Percentiles rank a stretch among this genome's conserved stretches.
phyloP scores from a whole-genome alignment of 768 basidiomycete genomes.

The Filobasidium floriforme region DNA sequence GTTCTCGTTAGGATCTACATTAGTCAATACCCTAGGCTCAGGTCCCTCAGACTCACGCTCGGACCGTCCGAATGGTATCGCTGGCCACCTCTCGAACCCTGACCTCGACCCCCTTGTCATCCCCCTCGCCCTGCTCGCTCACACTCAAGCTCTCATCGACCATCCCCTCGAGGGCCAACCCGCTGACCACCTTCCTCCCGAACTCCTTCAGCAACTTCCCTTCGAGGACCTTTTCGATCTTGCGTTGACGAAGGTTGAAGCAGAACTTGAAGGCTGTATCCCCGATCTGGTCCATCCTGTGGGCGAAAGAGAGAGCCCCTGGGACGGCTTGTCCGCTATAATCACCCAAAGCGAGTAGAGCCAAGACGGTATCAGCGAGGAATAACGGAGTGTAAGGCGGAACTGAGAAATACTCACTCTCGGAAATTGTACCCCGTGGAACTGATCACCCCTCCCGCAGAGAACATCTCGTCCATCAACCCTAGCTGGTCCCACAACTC shows the following conservation, averaged over 20 bases:
- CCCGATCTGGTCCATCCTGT: conserved; percentile 22
- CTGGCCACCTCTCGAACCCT: neutral
- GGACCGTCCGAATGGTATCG: neutral
- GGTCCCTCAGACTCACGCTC: neutral
- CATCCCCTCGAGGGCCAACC: neutral
- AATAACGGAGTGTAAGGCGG: neutral
- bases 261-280: conserved; percentile 23
- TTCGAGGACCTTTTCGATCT: conserved; percentile 13
- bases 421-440: conserved; percentile 22
- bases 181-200: neutral
- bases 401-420: neutral
- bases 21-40: neutral
- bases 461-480: conserved; percentile 20
- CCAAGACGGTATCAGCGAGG: neutral
- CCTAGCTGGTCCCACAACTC: conserved; percentile 26
- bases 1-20: no score
- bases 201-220: neutral
- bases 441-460: conserved; percentile 14
- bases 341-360: neutral
- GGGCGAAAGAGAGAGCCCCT: neutral
- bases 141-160: neutral
- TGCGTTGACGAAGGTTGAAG: conserved; percentile 26
- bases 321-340: neutral
- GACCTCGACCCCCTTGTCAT: neutral
- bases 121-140: neutral